phyloP scores from a whole-genome alignment of 495 filamentous ascomycete species.

The Xylaria grammica region DNA sequence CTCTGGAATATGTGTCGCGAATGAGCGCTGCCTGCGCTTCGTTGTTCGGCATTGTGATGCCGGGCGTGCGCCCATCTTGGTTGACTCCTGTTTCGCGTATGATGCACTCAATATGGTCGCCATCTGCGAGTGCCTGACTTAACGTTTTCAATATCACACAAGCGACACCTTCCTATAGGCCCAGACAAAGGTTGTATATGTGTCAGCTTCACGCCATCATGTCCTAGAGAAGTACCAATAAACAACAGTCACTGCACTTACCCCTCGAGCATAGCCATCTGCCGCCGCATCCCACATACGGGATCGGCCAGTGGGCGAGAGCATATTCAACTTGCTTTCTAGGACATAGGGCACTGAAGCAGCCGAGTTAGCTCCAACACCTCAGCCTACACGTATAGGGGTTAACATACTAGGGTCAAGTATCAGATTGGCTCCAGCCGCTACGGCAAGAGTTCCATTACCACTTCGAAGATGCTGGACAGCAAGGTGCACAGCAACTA shows the following conservation, averaged over 20 bases:
- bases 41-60: conserved; percentile 52
- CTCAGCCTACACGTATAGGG: not conserved
- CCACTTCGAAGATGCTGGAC: conserved; percentile 46
- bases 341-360: conserved; percentile 32
- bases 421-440: conserved; percentile 41
- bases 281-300: conserved; percentile 54
- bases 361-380: not conserved
- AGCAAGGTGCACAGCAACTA: conserved; percentile 45
- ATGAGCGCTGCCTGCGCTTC: conserved; percentile 60
- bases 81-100: conserved; percentile 61
- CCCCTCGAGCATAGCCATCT: conserved; percentile 66
- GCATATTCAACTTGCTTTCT: conserved; percentile 11
- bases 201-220: too few species aligned
- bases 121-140: conserved; percentile 52
- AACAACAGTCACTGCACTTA: too few species aligned
- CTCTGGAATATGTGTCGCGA: conserved; percentile 49
- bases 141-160: conserved; percentile 61
- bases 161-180: conserved; percentile 59
- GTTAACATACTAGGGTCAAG: conserved; percentile 38
- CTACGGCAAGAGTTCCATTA: conserved; percentile 45
- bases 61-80: conserved; percentile 55
- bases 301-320: conserved; percentile 39
- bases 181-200: too few species aligned
- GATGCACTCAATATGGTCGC: conserved; percentile 61
- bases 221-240: too few species aligned